A percentile compares a stretch with the other conserved stretches of the same genome.
phyloP scores from a whole-genome alignment of 1,284 basidiomycete genomes.

The Ceratobasidium papillatum region DNA sequence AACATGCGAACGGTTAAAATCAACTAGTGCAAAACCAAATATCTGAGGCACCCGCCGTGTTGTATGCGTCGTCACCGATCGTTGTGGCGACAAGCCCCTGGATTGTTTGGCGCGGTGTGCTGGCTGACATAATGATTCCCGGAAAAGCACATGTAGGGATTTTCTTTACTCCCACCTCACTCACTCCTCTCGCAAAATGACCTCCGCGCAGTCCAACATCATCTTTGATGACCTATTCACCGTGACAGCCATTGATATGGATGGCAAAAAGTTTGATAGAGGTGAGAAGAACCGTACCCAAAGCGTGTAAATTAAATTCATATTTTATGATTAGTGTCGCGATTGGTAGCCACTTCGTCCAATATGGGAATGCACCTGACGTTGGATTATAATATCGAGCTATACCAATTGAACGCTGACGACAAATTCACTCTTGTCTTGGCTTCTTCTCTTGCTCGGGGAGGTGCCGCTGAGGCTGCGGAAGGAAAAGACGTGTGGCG shows the following conservation, averaged over 20 bases:
- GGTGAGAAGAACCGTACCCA: conserved; percentile 60
- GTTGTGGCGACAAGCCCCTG: not conserved
- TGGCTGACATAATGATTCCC: not conserved
- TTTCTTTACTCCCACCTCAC: conserved; percentile 14
- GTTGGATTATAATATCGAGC: conserved; percentile 89
- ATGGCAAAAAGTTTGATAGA: conserved; percentile 97
- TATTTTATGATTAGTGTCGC: conserved; percentile 69
- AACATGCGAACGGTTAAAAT: not conserved
- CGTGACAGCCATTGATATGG: conserved; percentile 84
- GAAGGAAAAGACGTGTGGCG: conserved; percentile 86
- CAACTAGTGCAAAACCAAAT: not conserved
- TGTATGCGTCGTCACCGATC: not conserved
- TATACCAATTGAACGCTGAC: conserved; percentile 75
- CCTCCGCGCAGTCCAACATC: conserved; percentile 62
- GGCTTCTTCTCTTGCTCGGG: conserved; percentile 80
- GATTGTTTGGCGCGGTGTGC: not conserved
- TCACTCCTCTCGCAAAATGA: conserved; percentile 35
- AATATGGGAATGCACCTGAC: conserved; percentile 91
- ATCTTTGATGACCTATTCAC: conserved; percentile 93
- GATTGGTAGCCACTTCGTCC: conserved; percentile 82
- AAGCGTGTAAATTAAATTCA: conserved; percentile 6
- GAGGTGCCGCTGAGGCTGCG: conserved; percentile 57
- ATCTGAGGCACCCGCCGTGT: not conserved
- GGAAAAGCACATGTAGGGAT: conserved; percentile 1
- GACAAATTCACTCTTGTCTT: conserved; percentile 88